A percentile compares a stretch with the other conserved stretches of the same genome.
Conservation (phyloP, 2,329 filamentous ascomycete species). For the Fusarium keratoplasticum region DNA sequence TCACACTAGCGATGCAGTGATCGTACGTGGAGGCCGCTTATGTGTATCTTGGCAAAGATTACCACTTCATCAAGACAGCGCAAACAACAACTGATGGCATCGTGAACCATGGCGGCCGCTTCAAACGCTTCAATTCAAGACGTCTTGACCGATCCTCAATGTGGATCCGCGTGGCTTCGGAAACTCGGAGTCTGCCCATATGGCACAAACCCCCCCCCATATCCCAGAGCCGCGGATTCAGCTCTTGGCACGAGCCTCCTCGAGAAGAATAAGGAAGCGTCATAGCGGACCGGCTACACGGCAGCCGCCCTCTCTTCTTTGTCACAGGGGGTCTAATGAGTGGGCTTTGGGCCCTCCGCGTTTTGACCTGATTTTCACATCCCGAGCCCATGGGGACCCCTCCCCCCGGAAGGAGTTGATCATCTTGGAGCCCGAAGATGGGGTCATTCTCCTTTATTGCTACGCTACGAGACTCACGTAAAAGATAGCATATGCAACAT, state of each 20-base stretch:
- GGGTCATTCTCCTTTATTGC: neutral
- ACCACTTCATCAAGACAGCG: neutral
- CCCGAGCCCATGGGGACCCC: conserved; percentile 10
- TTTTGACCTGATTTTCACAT: conserved; percentile 1
- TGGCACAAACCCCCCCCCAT: neutral
- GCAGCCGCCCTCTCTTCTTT: neutral
- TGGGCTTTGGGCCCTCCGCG: conserved; percentile 4
- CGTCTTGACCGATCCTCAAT: neutral
- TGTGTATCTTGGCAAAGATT: neutral
- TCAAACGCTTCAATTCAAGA: neutral
- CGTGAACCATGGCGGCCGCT: neutral
- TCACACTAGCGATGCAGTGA: neutral
- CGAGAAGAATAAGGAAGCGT: neutral
- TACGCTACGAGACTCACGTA: neutral
- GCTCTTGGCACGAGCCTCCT: neutral
- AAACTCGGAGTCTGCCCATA: neutral
- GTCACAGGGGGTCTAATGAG: neutral
- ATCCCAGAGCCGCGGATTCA: neutral
- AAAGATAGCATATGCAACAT: neutral
- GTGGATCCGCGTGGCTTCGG: neutral
- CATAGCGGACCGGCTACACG: neutral
- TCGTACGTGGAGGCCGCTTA: neutral
- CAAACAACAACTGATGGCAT: neutral
- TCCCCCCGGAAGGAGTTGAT: neutral
- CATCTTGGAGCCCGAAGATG: neutral